phyloP scores from a whole-genome alignment of 306 rosid species.

The Malus sylvestris region DNA sequence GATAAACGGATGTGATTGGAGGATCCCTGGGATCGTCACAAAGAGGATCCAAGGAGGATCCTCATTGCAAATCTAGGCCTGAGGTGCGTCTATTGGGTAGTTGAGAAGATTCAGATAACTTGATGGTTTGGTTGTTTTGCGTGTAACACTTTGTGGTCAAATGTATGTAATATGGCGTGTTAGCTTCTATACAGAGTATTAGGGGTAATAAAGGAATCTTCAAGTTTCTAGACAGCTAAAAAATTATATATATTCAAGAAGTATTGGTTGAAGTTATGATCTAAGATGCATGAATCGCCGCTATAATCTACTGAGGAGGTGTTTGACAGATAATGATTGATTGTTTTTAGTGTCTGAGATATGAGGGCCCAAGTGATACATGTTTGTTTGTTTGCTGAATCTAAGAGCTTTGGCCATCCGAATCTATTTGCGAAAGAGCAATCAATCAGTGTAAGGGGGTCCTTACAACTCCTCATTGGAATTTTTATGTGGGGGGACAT shows the following conservation, averaged over 20 bases:
- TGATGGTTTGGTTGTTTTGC: background rate
- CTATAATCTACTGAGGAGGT: background rate
- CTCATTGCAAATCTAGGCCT: background rate
- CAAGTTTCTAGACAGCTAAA: background rate
- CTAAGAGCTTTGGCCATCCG: background rate
- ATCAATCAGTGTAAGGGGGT: background rate
- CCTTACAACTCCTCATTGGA: background rate
- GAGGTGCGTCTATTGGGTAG: background rate
- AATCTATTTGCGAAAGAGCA: background rate
- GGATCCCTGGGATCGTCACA: too few species aligned
- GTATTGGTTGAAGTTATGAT: background rate
- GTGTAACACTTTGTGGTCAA: background rate
- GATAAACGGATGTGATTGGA: too few species aligned
- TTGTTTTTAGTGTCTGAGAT: background rate
- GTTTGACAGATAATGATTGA: background rate
- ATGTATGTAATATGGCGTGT: background rate
- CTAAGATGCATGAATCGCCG: background rate
- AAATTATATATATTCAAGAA: too few species aligned
- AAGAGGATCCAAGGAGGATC: too few species aligned
- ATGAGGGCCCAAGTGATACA: background rate
- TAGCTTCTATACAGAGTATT: background rate
- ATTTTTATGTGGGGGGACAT: background rate
- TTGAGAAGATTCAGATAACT: background rate
- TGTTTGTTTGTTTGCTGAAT: background rate
- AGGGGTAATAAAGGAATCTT: background rate